Evolutionary conservation across 2,329 filamentous ascomycete species (phyloP).

Genomic region (Fusarium verrucosum): DNA sequence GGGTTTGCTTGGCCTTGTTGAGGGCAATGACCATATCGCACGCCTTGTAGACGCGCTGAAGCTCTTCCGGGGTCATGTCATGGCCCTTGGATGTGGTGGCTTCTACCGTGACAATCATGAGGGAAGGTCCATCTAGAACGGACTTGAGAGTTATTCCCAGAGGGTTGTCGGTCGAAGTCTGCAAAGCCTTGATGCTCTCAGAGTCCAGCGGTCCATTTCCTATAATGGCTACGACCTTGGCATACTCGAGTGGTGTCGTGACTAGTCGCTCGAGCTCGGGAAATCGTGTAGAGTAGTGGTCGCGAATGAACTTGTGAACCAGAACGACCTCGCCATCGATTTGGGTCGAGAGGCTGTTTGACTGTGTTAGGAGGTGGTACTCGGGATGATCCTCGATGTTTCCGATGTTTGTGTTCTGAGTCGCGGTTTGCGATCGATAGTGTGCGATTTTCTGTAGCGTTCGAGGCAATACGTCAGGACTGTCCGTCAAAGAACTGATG

Average conservation of each 20-base stretch:
- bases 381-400: constrained; percentile 93
- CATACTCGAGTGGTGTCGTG: constrained; percentile 92
- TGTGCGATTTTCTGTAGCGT: constrained; percentile 78
- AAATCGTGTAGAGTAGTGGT: constrained; percentile 94
- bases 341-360: constrained; percentile 87
- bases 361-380: constrained; percentile 87
- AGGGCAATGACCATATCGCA: constrained; percentile 90
- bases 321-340: constrained; percentile 93
- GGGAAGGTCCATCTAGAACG: constrained; percentile 84
- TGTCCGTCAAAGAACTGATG: constrained; percentile 66
- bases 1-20: constrained; percentile 83
- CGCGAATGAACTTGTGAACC: constrained; percentile 95
- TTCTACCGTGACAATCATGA: constrained; percentile 97
- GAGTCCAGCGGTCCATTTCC: constrained; percentile 89
- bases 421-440: constrained; percentile 75
- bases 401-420: constrained; percentile 73
- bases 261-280: constrained; percentile 91
- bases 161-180: constrained; percentile 80
- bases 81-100: constrained; percentile 88
- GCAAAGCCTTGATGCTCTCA: constrained; percentile 80
- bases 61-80: constrained; percentile 77
- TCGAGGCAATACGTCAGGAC: constrained; percentile 71
- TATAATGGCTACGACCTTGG: constrained; percentile 92
- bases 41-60: constrained; percentile 77
- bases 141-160: constrained; percentile 78